phyloP scores from a whole-genome alignment of 805 yeast species.

The Candida vaughaniae region DNA sequence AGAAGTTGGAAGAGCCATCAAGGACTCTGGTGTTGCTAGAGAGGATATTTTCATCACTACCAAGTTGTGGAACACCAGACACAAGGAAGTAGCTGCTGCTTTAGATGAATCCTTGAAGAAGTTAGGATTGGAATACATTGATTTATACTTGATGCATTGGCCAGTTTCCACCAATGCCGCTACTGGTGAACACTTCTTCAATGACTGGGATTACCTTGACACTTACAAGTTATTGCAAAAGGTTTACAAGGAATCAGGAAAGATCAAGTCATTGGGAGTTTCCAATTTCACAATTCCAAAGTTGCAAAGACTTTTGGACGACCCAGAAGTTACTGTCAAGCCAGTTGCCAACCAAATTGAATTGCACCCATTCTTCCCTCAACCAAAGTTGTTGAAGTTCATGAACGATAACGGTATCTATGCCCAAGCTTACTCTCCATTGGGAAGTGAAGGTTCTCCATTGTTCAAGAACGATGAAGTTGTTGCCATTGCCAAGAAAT shows the following conservation, averaged over 20 bases:
- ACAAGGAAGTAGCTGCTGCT: slow-evolving; percentile 51
- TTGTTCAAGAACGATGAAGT: slow-evolving; percentile 31
- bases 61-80: slow-evolving; percentile 60
- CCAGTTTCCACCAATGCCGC: slow-evolving; percentile 45
- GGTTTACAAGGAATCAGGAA: slow-evolving; percentile 40
- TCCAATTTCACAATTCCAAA: slow-evolving; percentile 35
- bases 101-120: slow-evolving; percentile 59
- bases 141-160: slow-evolving; percentile 81
- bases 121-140: slow-evolving; percentile 73
- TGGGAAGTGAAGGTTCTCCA: slow-evolving; percentile 43
- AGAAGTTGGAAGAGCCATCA: slow-evolving; percentile 56
- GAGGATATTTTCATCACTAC: slow-evolving; percentile 70
- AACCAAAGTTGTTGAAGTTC: slow-evolving; percentile 43
- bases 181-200: slow-evolving; percentile 14
- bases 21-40: slow-evolving; percentile 61
- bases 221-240: slow-evolving; percentile 53
- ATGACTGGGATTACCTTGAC: slow-evolving; percentile 30
- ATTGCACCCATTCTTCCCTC: slow-evolving; percentile 37
- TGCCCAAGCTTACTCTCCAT: slow-evolving; percentile 82
- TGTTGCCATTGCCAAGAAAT: slow-evolving; percentile 27
- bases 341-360: slow-evolving; percentile 38
- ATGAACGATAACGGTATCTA: slow-evolving; percentile 55
- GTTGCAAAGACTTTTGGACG: slow-evolving; percentile 25
- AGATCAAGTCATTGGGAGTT: slow-evolving; percentile 34
- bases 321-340: slow-evolving; percentile 22